Evolutionary conservation across 73 alveolate genomes (phyloP), one percentile per base, ranked within the genome.

Genomic region (Paramecium sexaurelia): DNA sequence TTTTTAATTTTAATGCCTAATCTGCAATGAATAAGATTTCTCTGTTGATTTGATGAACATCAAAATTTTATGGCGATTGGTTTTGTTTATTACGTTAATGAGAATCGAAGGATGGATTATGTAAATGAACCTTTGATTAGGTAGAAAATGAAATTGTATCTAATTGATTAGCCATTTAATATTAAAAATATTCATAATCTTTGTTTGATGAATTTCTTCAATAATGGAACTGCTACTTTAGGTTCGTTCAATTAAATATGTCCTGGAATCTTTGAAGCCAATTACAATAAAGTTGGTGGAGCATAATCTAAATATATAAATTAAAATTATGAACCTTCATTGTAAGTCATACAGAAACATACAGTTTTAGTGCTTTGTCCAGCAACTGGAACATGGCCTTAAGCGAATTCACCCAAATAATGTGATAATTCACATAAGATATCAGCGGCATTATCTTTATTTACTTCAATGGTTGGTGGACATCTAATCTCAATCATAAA

Each of bases 401-500:
- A 41, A 5, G 90, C 90, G 22, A 78, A 78, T 78, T 78, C 90
- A 13, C 90, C 90, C 55, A 78, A 78, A 45, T 41, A 78, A 43
- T 78, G 90, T 24, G 90, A 78, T 4, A 78, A 33, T 13, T 45
- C 90, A 78, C 90, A 78, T 24, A 78, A 20, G 55, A 78, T 43
- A 43, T 78, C 90, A 10, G 90, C 90, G 41, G 90, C 90, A 43
- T 78, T 78, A 22, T 78, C 90, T 43, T 45, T 78, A 78, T 78
- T 43, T 6, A 78, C 55, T 26, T 78, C 90, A 22, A 78, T 40
- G 43, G 73, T 45, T 43, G 43, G 43, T 37, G 90, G 90, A 19
- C 90, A 78, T 78, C 90, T 78, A 39, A 75, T 6, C 13, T n/a
- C 15, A 43, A 13, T 8, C 11, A 39, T 40, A 1, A 29, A 7